These are phyloP conservation scores for Talaromyces sp. DNA, from an alignment of 2,329 filamentous ascomycete genomes.

Conservation along the genomic window DNA sequence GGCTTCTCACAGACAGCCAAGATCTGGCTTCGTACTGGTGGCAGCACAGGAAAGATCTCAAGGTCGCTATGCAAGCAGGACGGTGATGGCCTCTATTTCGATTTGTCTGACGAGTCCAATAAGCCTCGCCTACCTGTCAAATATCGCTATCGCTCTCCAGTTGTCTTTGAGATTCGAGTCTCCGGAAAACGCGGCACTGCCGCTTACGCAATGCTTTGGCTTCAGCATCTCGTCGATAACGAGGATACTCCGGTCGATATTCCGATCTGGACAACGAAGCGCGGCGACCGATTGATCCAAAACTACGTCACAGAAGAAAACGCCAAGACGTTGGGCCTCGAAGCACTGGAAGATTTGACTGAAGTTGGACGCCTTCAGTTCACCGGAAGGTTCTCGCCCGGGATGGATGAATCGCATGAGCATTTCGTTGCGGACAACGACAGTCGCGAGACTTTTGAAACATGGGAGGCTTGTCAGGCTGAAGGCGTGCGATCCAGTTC, in stretches of 20 bases:
- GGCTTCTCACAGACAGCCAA: conserved; percentile 60
- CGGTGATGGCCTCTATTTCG: conserved; percentile 57
- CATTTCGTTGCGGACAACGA: conserved; percentile 81
- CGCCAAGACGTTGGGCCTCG: conserved; percentile 52
- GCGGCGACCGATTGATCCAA: conserved; percentile 70
- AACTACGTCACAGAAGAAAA: conserved; percentile 87
- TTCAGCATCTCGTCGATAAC: conserved; percentile 76
- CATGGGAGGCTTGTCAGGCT: conserved; percentile 84
- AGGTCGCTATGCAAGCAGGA: conserved; percentile 56
- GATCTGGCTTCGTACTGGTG: conserved; percentile 75
- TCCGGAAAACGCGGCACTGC: conserved; percentile 63
- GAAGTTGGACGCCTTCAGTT: conserved; percentile 80
- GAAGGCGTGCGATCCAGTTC: conserved; percentile 73
- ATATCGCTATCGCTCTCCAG: conserved; percentile 79
- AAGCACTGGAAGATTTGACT: conserved; percentile 68
- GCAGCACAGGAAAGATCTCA: conserved; percentile 66
- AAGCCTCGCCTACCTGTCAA: conserved; percentile 76
- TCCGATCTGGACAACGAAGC: conserved; percentile 83
- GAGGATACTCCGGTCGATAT: conserved; percentile 72
- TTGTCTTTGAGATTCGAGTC: conserved; percentile 80
- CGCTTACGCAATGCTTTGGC: conserved; percentile 77
- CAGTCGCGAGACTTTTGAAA: conserved; percentile 85
- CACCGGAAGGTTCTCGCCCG: conserved; percentile 75
- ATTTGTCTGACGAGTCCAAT: conserved; percentile 46
- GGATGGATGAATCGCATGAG: conserved; percentile 80